Evolutionary conservation across 2,329 filamentous ascomycete genomes (phyloP), one percentile per base, ranked within the genome.

Genomic region (Didymella lethalis): DNA sequence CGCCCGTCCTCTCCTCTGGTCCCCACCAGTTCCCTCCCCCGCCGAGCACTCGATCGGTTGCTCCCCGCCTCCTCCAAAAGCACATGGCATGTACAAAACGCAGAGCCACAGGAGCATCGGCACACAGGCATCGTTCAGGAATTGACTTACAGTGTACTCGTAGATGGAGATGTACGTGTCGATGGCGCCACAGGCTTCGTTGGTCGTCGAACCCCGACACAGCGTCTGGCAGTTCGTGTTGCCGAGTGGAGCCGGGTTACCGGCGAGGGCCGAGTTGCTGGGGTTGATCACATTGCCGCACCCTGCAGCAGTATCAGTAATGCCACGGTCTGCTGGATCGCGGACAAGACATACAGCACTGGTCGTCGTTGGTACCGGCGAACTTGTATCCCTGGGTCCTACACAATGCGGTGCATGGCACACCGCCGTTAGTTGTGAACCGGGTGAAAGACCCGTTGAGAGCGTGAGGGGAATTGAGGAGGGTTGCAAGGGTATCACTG

Each of bases 281-380:
- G 29, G 45, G 16, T 53, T 54, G 38, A 58, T 58, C 31, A 38
- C 49, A 11, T 41, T 58, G 20, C 44, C 49, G 16, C 55, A 58
- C 38, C 45, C 49, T 58, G 11, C 6, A 28, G 12, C 10, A 10
- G 16, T 5, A 38, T 57, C 20, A 57, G 34, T 28, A 44, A 8
- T 18, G n/a, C 16, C 1, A 8, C 16, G 7, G 2, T 31, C 11
- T 2, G 16, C 4, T 16, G n/a, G 1, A 29, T 23, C 4, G 2
- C 14, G 7, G 10, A 31, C 8, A 11, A 11, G 10, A 59, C 62
- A 11, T 62, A 66, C 64, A 66, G 31, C 64, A 67, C 59, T 62
- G 56, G 23, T 64, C 56, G 28, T 67, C 61, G 36, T 59, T 54
- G 23, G 61, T 65, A 20, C 54, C 64, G 44, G 63, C 63, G 23